phyloP scores from a whole-genome alignment of 2,329 filamentous ascomycete species.

The Clonostachys byssicola region DNA sequence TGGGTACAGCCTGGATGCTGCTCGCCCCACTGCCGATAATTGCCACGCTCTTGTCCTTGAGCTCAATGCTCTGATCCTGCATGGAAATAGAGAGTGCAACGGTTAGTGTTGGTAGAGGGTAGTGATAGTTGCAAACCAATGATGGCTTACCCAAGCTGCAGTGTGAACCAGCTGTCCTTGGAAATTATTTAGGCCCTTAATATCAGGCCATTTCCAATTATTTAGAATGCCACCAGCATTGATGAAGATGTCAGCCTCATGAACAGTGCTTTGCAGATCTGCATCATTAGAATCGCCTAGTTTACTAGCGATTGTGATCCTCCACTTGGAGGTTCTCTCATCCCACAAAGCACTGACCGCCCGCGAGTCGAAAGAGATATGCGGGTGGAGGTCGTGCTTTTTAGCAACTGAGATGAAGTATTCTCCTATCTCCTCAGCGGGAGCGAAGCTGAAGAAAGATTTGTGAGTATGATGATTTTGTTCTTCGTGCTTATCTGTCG shows the following conservation, averaged over 20 bases:
- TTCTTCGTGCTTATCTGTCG: too few relatives aligned
- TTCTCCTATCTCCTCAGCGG: constrained; percentile 46
- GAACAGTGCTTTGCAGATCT: background rate
- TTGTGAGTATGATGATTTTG: too few relatives aligned
- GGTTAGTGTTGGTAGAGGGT: too few relatives aligned
- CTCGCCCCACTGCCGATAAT: constrained; percentile 24
- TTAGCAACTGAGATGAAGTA: constrained; percentile 41
- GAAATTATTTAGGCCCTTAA: constrained; percentile 39
- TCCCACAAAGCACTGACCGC: constrained; percentile 19
- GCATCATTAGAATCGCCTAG: background rate
- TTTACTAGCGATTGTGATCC: constrained; percentile 14
- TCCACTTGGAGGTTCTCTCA: constrained; percentile 26
- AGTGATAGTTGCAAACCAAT: constrained; percentile 2
- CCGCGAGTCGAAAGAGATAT: constrained; percentile 36
- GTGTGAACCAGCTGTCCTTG: constrained; percentile 37
- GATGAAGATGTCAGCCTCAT: constrained; percentile 25
- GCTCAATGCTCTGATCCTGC: background rate
- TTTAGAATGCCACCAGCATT: constrained; percentile 49
- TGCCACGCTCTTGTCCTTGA: constrained; percentile 15
- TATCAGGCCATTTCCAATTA: constrained; percentile 37
- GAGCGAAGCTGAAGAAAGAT: constrained; percentile 28
- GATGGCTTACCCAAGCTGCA: constrained; percentile 29
- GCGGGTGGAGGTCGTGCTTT: constrained; percentile 36
- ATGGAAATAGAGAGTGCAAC: background rate
- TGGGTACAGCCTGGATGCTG: constrained; percentile 21